Conservation (phyloP, 2,329 filamentous ascomycete species). For the Botrytis galanthina region DNA sequence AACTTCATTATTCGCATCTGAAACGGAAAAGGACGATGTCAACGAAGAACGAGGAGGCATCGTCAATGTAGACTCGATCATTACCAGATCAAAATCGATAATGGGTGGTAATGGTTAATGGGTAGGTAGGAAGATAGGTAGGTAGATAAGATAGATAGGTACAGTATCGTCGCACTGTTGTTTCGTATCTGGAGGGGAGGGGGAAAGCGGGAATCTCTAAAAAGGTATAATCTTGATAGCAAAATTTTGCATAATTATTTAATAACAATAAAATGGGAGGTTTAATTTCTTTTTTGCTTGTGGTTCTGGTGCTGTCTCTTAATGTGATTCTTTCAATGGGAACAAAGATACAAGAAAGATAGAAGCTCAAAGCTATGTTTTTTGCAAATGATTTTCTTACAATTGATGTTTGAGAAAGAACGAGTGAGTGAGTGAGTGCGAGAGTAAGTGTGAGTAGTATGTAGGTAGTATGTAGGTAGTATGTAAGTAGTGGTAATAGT, state of each 20-base stretch:
- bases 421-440: neutral
- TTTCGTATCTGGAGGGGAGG: neutral
- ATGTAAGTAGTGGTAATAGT: neutral
- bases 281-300: neutral
- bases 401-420: conserved; percentile 21
- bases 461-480: neutral
- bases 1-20: conserved; percentile 91
- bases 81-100: conserved; percentile 36
- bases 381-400: conserved; percentile 15
- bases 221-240: neutral
- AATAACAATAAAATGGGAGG: neutral
- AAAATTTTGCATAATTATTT: neutral
- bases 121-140: neutral
- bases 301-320: neutral
- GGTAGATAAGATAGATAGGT: conserved; percentile 2
- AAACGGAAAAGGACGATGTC: conserved; percentile 87
- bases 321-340: conserved; percentile 6
- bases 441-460: neutral
- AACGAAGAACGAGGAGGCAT: conserved; percentile 89
- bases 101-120: neutral
- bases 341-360: conserved; percentile 6
- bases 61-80: conserved; percentile 55
- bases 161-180: conserved; percentile 6
- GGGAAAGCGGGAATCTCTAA: conserved; percentile 11
- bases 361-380: conserved; percentile 4